A percentile compares a stretch with the other conserved stretches of the same genome.
phyloP scores from a whole-genome alignment of 164 flowering plant genomes.

The Warburgia ugandensis region DNA sequence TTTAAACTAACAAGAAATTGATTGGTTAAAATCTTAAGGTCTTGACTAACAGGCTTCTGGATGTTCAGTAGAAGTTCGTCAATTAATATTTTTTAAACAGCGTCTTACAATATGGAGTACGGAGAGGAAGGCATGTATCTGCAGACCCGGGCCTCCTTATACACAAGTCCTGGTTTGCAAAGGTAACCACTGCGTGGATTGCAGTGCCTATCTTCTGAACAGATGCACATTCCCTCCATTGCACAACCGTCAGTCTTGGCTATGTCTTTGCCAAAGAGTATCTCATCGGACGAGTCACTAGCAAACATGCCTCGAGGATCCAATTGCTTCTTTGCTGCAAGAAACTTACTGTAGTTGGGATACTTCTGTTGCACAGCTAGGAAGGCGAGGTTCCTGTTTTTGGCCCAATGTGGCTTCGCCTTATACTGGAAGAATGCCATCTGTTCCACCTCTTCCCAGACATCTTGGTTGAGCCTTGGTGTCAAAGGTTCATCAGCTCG shows the following conservation, averaged over 20 bases:
- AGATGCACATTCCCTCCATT: slow-evolving; percentile 68
- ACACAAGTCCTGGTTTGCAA: slow-evolving; percentile 60
- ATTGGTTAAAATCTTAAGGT: no score
- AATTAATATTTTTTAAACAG: no score
- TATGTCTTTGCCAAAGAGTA: slow-evolving; percentile 36
- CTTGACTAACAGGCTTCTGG: no score
- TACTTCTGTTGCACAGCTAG: slow-evolving; percentile 50
- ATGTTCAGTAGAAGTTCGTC: not conserved
- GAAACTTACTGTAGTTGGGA: slow-evolving; percentile 36
- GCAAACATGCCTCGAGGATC: slow-evolving; percentile 61
- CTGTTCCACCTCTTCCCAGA: slow-evolving; percentile 84
- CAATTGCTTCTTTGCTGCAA: slow-evolving; percentile 46
- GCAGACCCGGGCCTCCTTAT: slow-evolving; percentile 60
- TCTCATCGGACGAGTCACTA: slow-evolving; percentile 60
- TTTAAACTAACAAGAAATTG: no score
- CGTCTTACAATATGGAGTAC: no score
- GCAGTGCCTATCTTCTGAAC: slow-evolving; percentile 76
- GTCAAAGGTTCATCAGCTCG: slow-evolving; percentile 50
- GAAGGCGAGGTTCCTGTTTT: slow-evolving; percentile 71
- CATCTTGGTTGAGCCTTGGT: slow-evolving; percentile 70
- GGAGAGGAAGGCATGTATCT: slow-evolving; percentile 23
- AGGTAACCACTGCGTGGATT: slow-evolving; percentile 52
- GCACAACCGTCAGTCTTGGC: slow-evolving; percentile 57
- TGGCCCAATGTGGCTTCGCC: slow-evolving; percentile 88
- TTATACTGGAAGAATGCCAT: slow-evolving; percentile 79